Percentiles rank a stretch among this genome's conserved stretches.
Conservation (phyloP, 257 asterid genomes). For the Salvia rosmarinus region DNA sequence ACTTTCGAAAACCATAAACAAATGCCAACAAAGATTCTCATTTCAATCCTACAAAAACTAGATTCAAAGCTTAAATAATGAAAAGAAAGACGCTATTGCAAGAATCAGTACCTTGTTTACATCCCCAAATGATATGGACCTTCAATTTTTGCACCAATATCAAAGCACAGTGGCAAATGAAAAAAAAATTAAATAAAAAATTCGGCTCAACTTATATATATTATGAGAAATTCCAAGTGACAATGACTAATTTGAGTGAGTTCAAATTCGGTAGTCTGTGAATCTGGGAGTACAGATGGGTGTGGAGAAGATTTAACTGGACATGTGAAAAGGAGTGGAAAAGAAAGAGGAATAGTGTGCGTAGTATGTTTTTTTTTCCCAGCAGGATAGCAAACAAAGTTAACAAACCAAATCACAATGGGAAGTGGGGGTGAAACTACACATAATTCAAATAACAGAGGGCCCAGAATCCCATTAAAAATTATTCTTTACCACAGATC, state of each 20-base stretch:
- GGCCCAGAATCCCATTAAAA: slow-evolving; percentile 26
- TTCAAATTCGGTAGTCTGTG: slow-evolving; percentile 22
- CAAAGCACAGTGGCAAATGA: slow-evolving; percentile 1
- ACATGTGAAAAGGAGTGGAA: neutral
- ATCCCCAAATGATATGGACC: slow-evolving; percentile 43
- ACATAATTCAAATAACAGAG: slow-evolving; percentile 27
- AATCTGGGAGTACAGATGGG: slow-evolving; percentile 38
- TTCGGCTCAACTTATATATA: slow-evolving; percentile 18
- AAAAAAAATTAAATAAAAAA: neutral
- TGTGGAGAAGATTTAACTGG: slow-evolving; percentile 9
- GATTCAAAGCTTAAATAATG: slow-evolving; percentile 44
- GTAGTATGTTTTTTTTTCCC: slow-evolving; percentile 10
- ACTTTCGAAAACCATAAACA: slow-evolving; percentile 20
- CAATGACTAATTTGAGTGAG: slow-evolving; percentile 8
- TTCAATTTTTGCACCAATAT: slow-evolving; percentile 41
- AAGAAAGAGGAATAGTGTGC: slow-evolving; percentile 16
- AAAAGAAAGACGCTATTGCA: slow-evolving; percentile 7
- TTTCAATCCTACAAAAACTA: slow-evolving; percentile 36
- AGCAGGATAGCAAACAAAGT: slow-evolving; percentile 6
- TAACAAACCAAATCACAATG: slow-evolving; percentile 32
- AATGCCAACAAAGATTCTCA: slow-evolving; percentile 28
- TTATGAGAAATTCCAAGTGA: neutral
- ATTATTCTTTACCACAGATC: slow-evolving; percentile 17
- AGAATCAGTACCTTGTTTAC: slow-evolving; percentile 38
- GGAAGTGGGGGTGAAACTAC: slow-evolving; percentile 25